Percentiles rank a stretch among this genome's conserved stretches.
Evolutionary conservation across 371 early-diverging fungal genomes (phyloP).

Genomic region (Blyttiomyces sp.): DNA sequence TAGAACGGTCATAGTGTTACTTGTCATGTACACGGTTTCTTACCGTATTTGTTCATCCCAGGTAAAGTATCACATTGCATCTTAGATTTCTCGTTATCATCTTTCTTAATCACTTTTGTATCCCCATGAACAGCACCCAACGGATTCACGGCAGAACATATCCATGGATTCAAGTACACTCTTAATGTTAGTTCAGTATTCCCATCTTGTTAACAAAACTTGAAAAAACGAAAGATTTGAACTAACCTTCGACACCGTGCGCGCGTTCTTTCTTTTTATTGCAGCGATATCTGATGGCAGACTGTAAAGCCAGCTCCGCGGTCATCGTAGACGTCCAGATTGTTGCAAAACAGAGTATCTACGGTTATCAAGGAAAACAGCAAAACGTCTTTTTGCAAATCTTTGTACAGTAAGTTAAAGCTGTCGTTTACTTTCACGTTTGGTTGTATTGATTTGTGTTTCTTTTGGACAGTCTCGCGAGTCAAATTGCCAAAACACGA

Average conservation of each 20-base stretch:
- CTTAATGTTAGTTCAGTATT: constrained; percentile 52
- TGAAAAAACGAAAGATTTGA: constrained; percentile 1
- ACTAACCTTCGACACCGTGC: too few relatives aligned
- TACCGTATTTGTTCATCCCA: constrained; percentile 88
- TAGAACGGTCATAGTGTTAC: constrained; percentile 81
- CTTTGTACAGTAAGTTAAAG: constrained; percentile 27
- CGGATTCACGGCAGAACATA: constrained; percentile 64
- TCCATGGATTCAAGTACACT: constrained; percentile 53
- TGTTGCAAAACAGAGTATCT: constrained; percentile 34
- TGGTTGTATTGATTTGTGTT: too few relatives aligned
- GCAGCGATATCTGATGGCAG: too few relatives aligned
- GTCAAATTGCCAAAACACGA: constrained; percentile 31
- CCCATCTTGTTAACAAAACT: background rate
- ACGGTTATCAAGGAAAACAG: constrained; percentile 38
- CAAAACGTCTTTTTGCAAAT: constrained; percentile 35
- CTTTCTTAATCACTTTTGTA: constrained; percentile 78
- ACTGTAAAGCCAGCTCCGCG: too few relatives aligned
- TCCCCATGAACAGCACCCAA: constrained; percentile 85
- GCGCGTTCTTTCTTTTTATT: too few relatives aligned
- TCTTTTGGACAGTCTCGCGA: too few relatives aligned
- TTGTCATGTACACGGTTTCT: constrained; percentile 90
- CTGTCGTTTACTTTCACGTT: too few relatives aligned
- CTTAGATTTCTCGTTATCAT: background rate
- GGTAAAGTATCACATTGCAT: constrained; percentile 21
- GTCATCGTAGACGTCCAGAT: constrained; percentile 23